Base-by-base conservation (phyloP, 2,329 filamentous ascomycete genomes). In the Sarocladium brachiariae region DNA sequence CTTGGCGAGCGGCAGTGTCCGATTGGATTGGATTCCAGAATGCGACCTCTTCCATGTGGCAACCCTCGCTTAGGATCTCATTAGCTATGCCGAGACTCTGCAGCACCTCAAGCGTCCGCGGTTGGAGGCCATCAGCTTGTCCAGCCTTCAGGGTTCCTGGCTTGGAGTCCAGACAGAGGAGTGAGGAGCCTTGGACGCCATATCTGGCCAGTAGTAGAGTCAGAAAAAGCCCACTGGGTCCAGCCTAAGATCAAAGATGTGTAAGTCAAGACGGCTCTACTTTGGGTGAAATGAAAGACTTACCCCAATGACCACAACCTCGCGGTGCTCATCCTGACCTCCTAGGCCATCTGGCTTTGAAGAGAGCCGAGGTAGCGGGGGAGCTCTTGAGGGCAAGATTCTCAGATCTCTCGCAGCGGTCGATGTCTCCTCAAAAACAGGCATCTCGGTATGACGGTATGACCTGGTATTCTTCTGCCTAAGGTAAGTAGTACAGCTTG, bases 91-190 rank as follows among this genome's bases (percentile, higher is more conserved):
- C 43, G 11, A 47, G 43, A 33, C 43, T 47, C 27, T 47, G 43
- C 3, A 47, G 27, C n/a, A 47, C 43, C 43, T 47, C 43, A 25
- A 47, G 43, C 13, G 43, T 47, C 33, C 43, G 24, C 4, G 43
- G 43, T 16, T 47, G 43, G 11, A 47, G 43, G 43, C 43, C 43
- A 47, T 47, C 43, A 18, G 43, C 43, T 31, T 47, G 43, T 8
- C 24, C 43, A 8, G 43, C 43, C 27, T 47, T 47, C 4, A 47
- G 21, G 7, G 43, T 47, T 14, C 27, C 43, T 19, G 43, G 43
- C 16, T 47, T 47, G 10, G 43, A 47, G 43, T 47, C 43, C 4
- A 47, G 27, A 14, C 43, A 47, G 43, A 47, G 43, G 13, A 47
- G 43, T 33, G 43, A 47, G n/a, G 24, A 31, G 21, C 39, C 23